Evolutionary conservation across 129 eudicot genomes (phyloP), one percentile per base, ranked within the genome.

Genomic region (Lactuca saligna): DNA sequence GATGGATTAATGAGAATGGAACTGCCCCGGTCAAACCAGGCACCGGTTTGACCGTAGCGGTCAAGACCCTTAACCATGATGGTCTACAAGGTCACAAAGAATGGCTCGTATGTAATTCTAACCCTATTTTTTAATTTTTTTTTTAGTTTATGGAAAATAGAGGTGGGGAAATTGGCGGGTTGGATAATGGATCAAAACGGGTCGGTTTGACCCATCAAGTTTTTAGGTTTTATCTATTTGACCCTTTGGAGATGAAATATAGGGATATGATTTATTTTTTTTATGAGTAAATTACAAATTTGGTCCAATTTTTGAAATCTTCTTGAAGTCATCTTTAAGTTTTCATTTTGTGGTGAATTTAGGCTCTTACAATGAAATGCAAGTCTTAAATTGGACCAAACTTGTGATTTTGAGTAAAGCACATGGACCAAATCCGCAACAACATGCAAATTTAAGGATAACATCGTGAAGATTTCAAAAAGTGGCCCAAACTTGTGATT

Each of bases 81-180:
- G 99, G 99, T 51, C 92, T 89, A 42, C 99, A 93, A 84, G 99
- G 99, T 74, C 98, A 93, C 77, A 93, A 79, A 79, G 98, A 93
- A 75, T 93, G 98, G 98, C 89, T 93, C 49, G 99, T 89, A 81
- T 3, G 90, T 55, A 5, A 31, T 25, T 31, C 32, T 20, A 8
- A 39, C 49, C 41, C 13, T 57, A 4, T 10, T 66, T 20, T 42
- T 20, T 1, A 0, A 3, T 44, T 46, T 8, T 63, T n/a, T 4
- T 42, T 20, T 42, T 0, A 10, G 16, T 17, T 74, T 44, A 7
- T 66, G 59, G 41, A 31, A 51, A 62, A 1, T 60, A 61, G 31
- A 61, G 54, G 42, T 72, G 62, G 53, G 42, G 34, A 34, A 17
- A 20, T 20, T 20, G 20, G 20, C 1, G 20, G 20, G 20, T 20